A percentile compares a stretch with the other conserved stretches of the same genome.
phyloP scores from a whole-genome alignment of 176 grass and related monocot species.

The Guadua angustifolia region DNA sequence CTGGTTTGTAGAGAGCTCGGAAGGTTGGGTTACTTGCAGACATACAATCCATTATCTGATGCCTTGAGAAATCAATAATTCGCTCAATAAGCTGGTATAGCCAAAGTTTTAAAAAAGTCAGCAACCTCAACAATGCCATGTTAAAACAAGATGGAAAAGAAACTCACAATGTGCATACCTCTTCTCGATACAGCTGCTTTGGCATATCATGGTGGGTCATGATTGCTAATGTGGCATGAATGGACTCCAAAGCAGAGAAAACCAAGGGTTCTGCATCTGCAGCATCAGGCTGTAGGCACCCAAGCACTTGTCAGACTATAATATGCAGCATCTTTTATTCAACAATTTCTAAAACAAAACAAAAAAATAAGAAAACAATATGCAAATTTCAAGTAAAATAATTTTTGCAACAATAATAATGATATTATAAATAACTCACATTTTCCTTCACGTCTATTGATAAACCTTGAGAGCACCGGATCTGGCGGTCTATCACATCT shows the following conservation, averaged over 20 bases:
- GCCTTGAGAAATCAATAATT: constrained; percentile 94
- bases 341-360: neutral
- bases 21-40: constrained; percentile 85
- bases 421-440: constrained; percentile 55
- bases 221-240: constrained; percentile 85
- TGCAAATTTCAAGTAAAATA: neutral
- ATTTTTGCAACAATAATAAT: neutral
- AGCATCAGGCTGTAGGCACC: constrained; percentile 60
- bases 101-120: constrained; percentile 43
- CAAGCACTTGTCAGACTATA: constrained; percentile 51
- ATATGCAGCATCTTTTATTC: constrained; percentile 35
- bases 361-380: neutral
- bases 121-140: constrained; percentile 21
- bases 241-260: constrained; percentile 90
- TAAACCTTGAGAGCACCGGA: constrained; percentile 88
- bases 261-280: constrained; percentile 71
- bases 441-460: constrained; percentile 84
- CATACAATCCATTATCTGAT: constrained; percentile 92
- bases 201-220: constrained; percentile 93
- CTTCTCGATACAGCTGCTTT: constrained; percentile 96
- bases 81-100: constrained; percentile 85
- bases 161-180: constrained; percentile 53
- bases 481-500: constrained; percentile 85
- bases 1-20: constrained; percentile 79
- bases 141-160: constrained; percentile 26